phyloP scores from a whole-genome alignment of 2,329 filamentous ascomycete genomes.

The Thyridium curvatum region DNA sequence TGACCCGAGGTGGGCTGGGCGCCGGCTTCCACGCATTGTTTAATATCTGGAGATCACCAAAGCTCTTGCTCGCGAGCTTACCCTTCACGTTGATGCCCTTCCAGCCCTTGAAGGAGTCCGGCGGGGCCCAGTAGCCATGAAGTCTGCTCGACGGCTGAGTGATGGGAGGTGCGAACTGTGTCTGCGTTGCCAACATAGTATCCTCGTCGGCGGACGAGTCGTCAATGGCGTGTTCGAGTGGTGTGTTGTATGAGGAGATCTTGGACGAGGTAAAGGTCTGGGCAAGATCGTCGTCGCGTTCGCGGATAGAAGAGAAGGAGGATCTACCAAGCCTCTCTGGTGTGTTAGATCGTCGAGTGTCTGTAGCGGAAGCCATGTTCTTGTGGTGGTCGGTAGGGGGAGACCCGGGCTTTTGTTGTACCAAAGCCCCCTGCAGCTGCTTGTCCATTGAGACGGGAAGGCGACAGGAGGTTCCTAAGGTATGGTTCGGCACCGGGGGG shows the following conservation, averaged over 20 bases:
- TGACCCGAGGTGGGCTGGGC: slow-evolving; percentile 9
- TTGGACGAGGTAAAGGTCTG: slow-evolving; percentile 60
- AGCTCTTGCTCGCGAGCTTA: slow-evolving; percentile 55
- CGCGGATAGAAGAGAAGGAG: slow-evolving; percentile 57
- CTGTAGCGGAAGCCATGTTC: slow-evolving; percentile 12
- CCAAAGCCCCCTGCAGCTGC: too few species aligned
- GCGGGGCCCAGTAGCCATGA: slow-evolving; percentile 51
- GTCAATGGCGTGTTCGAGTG: slow-evolving; percentile 40
- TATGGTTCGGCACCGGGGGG: background rate
- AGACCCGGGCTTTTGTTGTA: too few species aligned
- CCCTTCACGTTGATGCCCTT: slow-evolving; percentile 55
- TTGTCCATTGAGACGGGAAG: too few species aligned
- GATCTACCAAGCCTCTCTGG: slow-evolving; percentile 37
- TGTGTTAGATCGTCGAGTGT: slow-evolving; percentile 8
- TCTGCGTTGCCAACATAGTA: slow-evolving; percentile 35
- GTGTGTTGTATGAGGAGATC: slow-evolving; percentile 48
- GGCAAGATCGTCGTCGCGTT: slow-evolving; percentile 51
- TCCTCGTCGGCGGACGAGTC: slow-evolving; percentile 34
- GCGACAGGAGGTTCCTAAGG: too few species aligned
- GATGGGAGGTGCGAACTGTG: slow-evolving; percentile 43
- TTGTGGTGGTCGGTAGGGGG: slow-evolving; percentile 3
- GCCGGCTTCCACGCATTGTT: slow-evolving; percentile 47
- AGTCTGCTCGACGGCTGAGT: slow-evolving; percentile 50
- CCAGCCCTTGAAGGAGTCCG: slow-evolving; percentile 55
- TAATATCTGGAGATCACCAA: slow-evolving; percentile 50